These are phyloP conservation scores for Colletotrichum musae DNA, from an alignment of 2,329 filamentous ascomycete species.

Conservation along the genomic window DNA sequence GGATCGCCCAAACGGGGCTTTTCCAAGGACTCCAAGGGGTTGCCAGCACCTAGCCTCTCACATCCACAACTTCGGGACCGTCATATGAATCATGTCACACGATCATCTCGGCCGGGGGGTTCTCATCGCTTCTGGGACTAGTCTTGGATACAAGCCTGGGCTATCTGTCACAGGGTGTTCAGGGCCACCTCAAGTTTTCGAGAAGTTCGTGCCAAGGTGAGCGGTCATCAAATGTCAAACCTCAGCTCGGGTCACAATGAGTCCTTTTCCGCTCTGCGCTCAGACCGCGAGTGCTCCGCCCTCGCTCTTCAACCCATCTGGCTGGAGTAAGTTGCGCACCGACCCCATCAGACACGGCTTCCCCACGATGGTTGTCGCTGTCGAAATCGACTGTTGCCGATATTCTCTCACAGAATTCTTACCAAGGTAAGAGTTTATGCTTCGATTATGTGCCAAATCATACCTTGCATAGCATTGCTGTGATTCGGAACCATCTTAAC, in stretches of 20 bases:
- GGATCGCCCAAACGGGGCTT: conserved; percentile 14
- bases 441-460: background rate
- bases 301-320: background rate
- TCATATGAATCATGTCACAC: conserved; percentile 23
- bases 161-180: background rate
- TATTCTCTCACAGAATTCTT: no score
- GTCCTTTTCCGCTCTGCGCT: conserved; percentile 15
- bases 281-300: background rate
- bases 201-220: background rate
- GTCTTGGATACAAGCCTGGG: conserved; percentile 10
- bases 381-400: conserved; percentile 1
- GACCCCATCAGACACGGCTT: conserved; percentile 2
- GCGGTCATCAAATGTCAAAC: conserved; percentile 20
- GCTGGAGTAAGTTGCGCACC: conserved; percentile 3
- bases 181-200: background rate
- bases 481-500: background rate
- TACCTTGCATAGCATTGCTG: background rate
- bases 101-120: background rate
- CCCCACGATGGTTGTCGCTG: conserved; percentile 3
- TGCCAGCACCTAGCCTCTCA: conserved; percentile 2
- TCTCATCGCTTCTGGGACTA: background rate
- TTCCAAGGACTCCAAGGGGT: background rate
- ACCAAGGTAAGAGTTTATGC: no score
- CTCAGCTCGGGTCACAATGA: conserved; percentile 24
- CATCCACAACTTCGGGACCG: conserved; percentile 4